These are phyloP conservation scores for Alternaria consortialis DNA, from an alignment of 2,329 filamentous ascomycete genomes.

Conservation along the genomic window DNA sequence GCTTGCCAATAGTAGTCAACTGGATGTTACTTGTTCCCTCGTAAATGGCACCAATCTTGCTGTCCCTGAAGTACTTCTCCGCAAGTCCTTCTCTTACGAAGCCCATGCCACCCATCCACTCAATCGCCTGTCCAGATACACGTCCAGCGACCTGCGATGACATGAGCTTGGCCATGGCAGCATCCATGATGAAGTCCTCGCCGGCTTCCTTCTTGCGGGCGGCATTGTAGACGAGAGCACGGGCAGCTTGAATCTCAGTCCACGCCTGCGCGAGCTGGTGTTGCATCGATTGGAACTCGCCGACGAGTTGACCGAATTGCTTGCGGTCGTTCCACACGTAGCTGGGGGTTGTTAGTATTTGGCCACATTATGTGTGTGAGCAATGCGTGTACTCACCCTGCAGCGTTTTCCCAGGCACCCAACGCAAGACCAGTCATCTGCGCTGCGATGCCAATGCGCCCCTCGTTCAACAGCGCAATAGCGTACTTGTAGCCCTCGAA, in stretches of 20 bases:
- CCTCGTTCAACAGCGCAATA: slow-evolving; percentile 92
- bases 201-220: slow-evolving; percentile 98
- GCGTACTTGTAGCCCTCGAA: slow-evolving; percentile 98
- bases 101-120: slow-evolving; percentile 99
- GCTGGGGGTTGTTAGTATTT: slow-evolving; percentile 49
- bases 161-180: slow-evolving; percentile 97
- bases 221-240: slow-evolving; percentile 93
- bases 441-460: slow-evolving; percentile 95
- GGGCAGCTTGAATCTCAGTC: slow-evolving; percentile 89
- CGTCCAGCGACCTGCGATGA: slow-evolving; percentile 90
- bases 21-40: slow-evolving; percentile 87
- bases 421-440: slow-evolving; percentile 98
- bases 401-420: slow-evolving; percentile 94
- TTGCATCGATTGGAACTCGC: slow-evolving; percentile 99
- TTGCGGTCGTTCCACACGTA: slow-evolving; percentile 99
- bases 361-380: neutral
- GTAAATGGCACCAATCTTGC: slow-evolving; percentile 98
- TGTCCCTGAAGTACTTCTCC: slow-evolving; percentile 97
- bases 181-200: slow-evolving; percentile 92
- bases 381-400: slow-evolving; percentile 62
- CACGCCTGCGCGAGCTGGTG: slow-evolving; percentile 97
- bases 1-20: slow-evolving; percentile 74
- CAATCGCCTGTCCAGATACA: slow-evolving; percentile 85
- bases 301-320: slow-evolving; percentile 93
- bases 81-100: slow-evolving; percentile 96